Evolutionary conservation across 495 filamentous ascomycete species (phyloP), one percentile per base, ranked within the genome.

Genomic region (Xylaria sp.): DNA sequence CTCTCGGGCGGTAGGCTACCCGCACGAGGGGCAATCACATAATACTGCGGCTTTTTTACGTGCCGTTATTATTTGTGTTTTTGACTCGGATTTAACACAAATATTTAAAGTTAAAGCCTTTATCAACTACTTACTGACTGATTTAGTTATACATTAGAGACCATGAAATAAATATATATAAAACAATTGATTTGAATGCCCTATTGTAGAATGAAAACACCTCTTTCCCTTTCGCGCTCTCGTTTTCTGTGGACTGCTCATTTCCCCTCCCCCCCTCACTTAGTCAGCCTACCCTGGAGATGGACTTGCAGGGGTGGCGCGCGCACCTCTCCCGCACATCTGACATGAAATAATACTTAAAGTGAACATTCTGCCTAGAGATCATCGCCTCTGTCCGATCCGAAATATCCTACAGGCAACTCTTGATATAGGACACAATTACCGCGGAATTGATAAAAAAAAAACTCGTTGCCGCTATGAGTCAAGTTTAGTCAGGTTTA

Each of bases 281-380:
- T 50, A 35, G 62, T 52, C 62, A 8, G 17, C 24, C 29, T 65
- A 65, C 62, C 62, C 26, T 9, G 31, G 62, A 65, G 62, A 21
- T 52, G 41, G 33, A 46, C 9, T 3, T 41, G 21, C 37, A 40
- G 59, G 59, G 59, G n/a, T 31, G 2, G 15, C 21, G 59, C 12
- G 35, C 59, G 5, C 0, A 61, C 21, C 40, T 46, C 24, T 9
- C 12, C 21, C 61, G 24, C 61, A 24, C 59, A 21, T 29, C 19
- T n/a, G 21, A 31, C 26, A 15, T 55, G 52, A n/a, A 17, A 5
- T 31, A 6, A 31, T n/a, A n/a, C n/a, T n/a, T n/a, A n/a, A n/a
- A n/a, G n/a, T n/a, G n/a, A n/a, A 14, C 50, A 55, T 15, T 15
- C 1, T 5, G 12, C 17, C 19, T 5, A 55, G 15, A 55, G 24